Evolutionary conservation across 2,329 filamentous ascomycete species (phyloP), one percentile per base, ranked within the genome.

Genomic region (Aspergillus eucalypticola): DNA sequence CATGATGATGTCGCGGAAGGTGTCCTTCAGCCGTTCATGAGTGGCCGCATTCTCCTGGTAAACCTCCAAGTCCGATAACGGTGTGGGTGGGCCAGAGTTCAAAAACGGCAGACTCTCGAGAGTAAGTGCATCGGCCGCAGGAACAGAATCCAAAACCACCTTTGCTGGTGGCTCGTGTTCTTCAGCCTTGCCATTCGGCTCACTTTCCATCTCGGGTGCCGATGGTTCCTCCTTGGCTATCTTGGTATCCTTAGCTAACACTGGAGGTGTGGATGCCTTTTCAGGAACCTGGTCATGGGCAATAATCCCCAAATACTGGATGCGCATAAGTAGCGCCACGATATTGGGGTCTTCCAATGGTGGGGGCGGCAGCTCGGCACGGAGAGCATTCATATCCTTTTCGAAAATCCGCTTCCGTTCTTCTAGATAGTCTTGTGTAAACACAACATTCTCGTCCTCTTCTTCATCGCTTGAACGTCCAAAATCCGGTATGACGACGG

Each of bases 361-460:
- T 1, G 78, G 67, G 4, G 70, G 73, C 21, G 80, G 80, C 58
- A 80, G 71, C 63, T 79, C 76, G 6, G 76, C 72, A 54, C 76
- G 72, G 21, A 82, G 70, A 3, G 71, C 64, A 52, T 76, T 68
- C 72, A 81, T 78, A 54, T 81, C 77, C 58, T 75, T 77, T 61
- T 80, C 76, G 50, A 80, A 81, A 8, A 75, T 74, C 41, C 71
- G 71, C 62, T 80, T 80, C 15, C 78, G 74, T 64, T 79, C 76
- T 25, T 78, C 76, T 41, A 80, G 72, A 61, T 82, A 80, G 48
- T 81, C 79, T 52, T 82, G 78, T 10, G 78, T 80, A 44, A 82
- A 77, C 35, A 79, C 73, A 1, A 71, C 71, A 44, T 75, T 75
- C 56, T 80, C 79, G 54, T 80, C 78, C 49, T 81, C 79, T 41